Conservation (phyloP, 495 filamentous ascomycete species). For the Jackrogersella minutella region DNA sequence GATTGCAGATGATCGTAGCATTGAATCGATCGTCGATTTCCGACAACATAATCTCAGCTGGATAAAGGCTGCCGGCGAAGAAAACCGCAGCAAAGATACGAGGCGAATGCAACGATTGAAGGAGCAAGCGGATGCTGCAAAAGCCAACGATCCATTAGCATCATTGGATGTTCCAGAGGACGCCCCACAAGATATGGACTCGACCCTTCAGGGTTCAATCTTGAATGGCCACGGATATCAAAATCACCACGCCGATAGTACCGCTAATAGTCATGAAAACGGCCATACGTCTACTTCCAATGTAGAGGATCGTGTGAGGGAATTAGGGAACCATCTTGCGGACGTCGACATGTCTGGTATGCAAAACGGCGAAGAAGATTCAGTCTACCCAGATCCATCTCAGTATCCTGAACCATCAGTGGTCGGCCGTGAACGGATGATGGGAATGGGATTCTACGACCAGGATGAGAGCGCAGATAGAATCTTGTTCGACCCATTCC, state of each 20-base stretch:
- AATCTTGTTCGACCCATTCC: conserved; percentile 60
- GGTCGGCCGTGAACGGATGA: conserved; percentile 55
- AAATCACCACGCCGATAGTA: conserved; percentile 25
- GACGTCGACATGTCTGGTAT: conserved; percentile 43
- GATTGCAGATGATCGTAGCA: conserved; percentile 86
- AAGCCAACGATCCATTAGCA: conserved; percentile 52
- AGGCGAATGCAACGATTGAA: conserved; percentile 60
- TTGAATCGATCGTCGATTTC: conserved; percentile 88
- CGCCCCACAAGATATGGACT: conserved; percentile 46
- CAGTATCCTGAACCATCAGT: conserved; percentile 59
- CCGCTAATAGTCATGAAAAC: conserved; percentile 6
- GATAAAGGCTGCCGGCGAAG: conserved; percentile 65
- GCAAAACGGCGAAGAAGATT: conserved; percentile 40
- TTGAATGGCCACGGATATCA: conserved; percentile 49
- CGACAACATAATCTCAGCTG: conserved; percentile 80
- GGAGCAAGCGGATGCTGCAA: conserved; percentile 61
- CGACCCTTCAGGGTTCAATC: conserved; percentile 45
- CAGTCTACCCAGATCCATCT: conserved; percentile 44
- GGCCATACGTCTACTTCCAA: conserved; percentile 4
- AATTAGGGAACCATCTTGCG: conserved; percentile 24
- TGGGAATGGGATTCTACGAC: conserved; percentile 64
- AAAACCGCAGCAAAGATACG: conserved; percentile 57
- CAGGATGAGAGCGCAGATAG: conserved; percentile 60
- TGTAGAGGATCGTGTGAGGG: conserved; percentile 6
- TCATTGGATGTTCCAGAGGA: conserved; percentile 40